These are phyloP conservation scores for Rehmannia glutinosa DNA, from an alignment of 257 asterid genomes.

Conservation along the genomic window DNA sequence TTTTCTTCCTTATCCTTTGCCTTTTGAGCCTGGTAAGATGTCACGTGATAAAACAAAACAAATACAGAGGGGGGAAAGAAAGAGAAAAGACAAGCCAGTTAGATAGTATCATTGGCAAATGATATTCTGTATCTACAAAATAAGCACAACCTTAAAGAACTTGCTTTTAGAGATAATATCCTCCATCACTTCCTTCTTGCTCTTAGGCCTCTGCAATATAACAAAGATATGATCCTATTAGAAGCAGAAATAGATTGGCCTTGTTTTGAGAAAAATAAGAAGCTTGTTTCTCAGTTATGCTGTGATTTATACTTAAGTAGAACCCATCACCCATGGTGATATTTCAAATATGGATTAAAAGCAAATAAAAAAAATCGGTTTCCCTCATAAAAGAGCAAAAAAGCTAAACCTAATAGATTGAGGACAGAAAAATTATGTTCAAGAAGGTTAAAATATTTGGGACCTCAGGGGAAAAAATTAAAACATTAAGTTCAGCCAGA, in stretches of 20 bases:
- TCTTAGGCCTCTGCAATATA: conserved; percentile 69
- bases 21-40: conserved; percentile 74
- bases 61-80: not conserved
- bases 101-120: conserved; percentile 4
- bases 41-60: conserved; percentile 14
- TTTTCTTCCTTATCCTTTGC: conserved; percentile 94
- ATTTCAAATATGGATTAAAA: not conserved
- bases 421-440: not conserved
- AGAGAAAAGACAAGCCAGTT: not conserved
- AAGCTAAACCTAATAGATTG: not conserved
- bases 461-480: not conserved
- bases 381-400: not conserved
- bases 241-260: conserved; percentile 2
- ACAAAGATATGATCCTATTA: conserved; percentile 13
- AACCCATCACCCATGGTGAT: not conserved
- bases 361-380: not conserved
- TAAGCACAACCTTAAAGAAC: conserved; percentile 70
- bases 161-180: conserved; percentile 89
- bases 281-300: not conserved
- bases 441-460: not conserved
- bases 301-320: not conserved
- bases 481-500: not conserved
- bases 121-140: conserved; percentile 9
- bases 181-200: conserved; percentile 95
- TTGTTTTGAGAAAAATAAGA: not conserved